A percentile compares a stretch with the other conserved stretches of the same genome.
Evolutionary conservation across 1,284 basidiomycete genomes (phyloP).

Genomic region (Ustilago cynodontis): DNA sequence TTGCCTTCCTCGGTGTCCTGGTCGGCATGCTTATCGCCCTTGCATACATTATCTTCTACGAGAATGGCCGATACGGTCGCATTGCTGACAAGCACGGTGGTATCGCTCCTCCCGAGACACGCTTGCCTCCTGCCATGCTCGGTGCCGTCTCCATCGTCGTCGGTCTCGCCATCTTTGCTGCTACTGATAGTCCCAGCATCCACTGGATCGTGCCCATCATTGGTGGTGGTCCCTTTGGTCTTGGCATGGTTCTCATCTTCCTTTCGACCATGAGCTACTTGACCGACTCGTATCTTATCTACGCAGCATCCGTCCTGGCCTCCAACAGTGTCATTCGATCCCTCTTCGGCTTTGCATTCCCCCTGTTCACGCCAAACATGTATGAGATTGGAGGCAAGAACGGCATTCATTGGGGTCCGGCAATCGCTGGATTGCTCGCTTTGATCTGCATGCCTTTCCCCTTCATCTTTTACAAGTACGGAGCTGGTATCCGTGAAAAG

Average conservation of each 20-base stretch:
- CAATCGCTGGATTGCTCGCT: constrained; percentile 79
- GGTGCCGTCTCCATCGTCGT: constrained; percentile 70
- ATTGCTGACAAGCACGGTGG: constrained; percentile 43
- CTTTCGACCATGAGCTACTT: constrained; percentile 72
- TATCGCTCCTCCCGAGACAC: constrained; percentile 65
- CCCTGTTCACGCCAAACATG: constrained; percentile 74
- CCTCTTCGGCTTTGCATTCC: constrained; percentile 75
- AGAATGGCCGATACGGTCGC: constrained; percentile 59
- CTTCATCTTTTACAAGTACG: constrained; percentile 72
- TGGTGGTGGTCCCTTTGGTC: constrained; percentile 43
- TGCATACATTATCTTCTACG: constrained; percentile 57
- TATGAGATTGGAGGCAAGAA: constrained; percentile 72
- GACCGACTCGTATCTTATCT: constrained; percentile 73
- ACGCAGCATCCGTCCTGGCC: constrained; percentile 74
- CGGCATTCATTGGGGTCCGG: constrained; percentile 81
- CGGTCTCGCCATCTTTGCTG: constrained; percentile 70
- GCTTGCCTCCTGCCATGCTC: constrained; percentile 61
- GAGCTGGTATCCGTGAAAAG: constrained; percentile 71
- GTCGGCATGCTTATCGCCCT: constrained; percentile 64
- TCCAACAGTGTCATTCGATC: constrained; percentile 79
- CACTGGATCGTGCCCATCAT: constrained; percentile 68
- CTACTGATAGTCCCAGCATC: constrained; percentile 57
- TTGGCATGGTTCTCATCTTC: constrained; percentile 75
- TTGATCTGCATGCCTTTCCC: constrained; percentile 80
- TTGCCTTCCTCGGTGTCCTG: constrained; percentile 69